Base-by-base conservation (phyloP, 2,329 filamentous ascomycete genomes). In the Alternaria viburni region DNA sequence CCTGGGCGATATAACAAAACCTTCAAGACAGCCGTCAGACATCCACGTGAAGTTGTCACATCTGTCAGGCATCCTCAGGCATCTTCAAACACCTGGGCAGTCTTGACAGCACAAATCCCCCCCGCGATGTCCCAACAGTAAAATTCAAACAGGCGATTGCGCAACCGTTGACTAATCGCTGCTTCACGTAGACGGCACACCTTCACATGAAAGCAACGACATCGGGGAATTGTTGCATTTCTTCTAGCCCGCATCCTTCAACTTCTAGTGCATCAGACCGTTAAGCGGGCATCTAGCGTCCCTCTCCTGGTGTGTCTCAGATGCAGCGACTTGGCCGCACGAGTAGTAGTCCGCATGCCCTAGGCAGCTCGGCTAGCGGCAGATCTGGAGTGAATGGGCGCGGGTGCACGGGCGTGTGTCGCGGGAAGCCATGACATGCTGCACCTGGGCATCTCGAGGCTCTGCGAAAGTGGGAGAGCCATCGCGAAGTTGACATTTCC, bases 311-410 rank as follows among this genome's bases (percentile, higher is more conserved):
- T 46, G 46, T 64, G 59, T 61, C 59, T 61, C 59, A 60, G 51
- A 56, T 28, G 44, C 44, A 60, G 58, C 32, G 50, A 52, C 36
- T 56, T 61, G 54, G 59, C 59, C 59, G 59, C 59, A 61, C 59
- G 59, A 54, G 56, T 30, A 43, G 55, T 46, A 58, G 54, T 45
- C 55, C 46, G 61, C 61, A 57, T 64, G 55, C 25, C 61, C 58
- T 57, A 62, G 55, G 26, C 55, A 44, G 45, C 51, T 62, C 55
- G 47, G 50, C 51, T 65, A 65, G 59, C 59, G 58, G 59, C 59
- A 62, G 59, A 65, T 65, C 59, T 54, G 44, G 62, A 52, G 59
- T 65, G 59, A 62, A 62, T 50, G 55, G 26, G 59, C 12, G 28
- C 54, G 25, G 19, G 59, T 49, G 62, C 62, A 65, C 62, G 62